Percentiles rank a stretch among this genome's conserved stretches.
Conservation (phyloP, 306 rosid genomes). For the Trichosanthes truncata region DNA sequence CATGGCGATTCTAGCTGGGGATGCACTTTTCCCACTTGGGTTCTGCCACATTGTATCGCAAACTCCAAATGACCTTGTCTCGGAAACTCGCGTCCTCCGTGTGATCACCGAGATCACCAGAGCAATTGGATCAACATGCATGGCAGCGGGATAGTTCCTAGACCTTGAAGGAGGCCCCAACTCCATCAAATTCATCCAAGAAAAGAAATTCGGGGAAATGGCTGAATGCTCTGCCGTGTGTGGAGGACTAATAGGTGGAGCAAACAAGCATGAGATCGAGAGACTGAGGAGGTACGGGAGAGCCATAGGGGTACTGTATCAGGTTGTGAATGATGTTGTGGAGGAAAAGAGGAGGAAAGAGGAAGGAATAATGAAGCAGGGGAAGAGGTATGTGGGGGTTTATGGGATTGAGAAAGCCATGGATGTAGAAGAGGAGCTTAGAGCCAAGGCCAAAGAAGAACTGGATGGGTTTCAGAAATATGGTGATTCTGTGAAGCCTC, state of each 20-base stretch:
- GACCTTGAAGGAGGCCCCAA: conserved; percentile 66
- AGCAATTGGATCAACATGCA: conserved; percentile 76
- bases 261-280: conserved; percentile 54
- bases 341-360: conserved; percentile 28
- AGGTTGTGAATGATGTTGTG: conserved; percentile 61
- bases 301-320: conserved; percentile 73
- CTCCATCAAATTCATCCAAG: conserved; percentile 56
- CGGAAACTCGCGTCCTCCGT: conserved; percentile 47
- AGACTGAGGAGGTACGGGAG: conserved; percentile 76
- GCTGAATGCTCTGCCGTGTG: conserved; percentile 85
- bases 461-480: conserved; percentile 71
- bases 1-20: conserved; percentile 80
- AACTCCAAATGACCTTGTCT: conserved; percentile 60
- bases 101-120: conserved; percentile 75
- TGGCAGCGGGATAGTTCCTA: conserved; percentile 91
- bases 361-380: conserved; percentile 26
- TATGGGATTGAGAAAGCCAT: conserved; percentile 69
- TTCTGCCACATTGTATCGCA: conserved; percentile 78
- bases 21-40: conserved; percentile 82
- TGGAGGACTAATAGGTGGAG: conserved; percentile 78
- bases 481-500: conserved; percentile 59
- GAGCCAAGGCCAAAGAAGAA: conserved; percentile 56
- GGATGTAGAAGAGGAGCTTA: conserved; percentile 64
- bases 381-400: conserved; percentile 50
- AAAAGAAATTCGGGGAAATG: conserved; percentile 90